Evolutionary conservation across 1,284 basidiomycete genomes (phyloP), one percentile per base, ranked within the genome.

Genomic region (Phellinidium pouzarii): DNA sequence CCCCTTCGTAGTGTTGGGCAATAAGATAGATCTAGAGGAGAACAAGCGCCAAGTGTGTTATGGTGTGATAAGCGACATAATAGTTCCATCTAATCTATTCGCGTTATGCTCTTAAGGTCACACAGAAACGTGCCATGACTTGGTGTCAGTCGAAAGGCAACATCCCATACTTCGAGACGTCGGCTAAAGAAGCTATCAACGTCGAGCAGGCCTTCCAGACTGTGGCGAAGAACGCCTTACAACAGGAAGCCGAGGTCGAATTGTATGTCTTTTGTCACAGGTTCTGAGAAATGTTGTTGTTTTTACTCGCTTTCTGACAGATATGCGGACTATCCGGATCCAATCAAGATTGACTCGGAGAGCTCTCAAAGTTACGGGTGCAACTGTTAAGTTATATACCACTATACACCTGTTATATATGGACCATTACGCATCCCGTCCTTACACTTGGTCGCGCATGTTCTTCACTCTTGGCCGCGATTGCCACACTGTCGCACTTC

Each of bases 101-200:
- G 20, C 47, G 36, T 41, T 27, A n/a, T 52, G 37, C 27, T 29
- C 19, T 17, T 59, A 11, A 94, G 92, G 94, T 98, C 23, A 94
- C 93, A 7, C 96, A 99, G 83, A 99, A 99, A 71, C 89, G 96
- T 49, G 96, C 96, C 20, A 98, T 99, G 94, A 92, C 93, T 7
- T 99, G 96, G 96, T 99, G 96, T 71, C 94, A 99, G 67, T 89
- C 92, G 59, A 99, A 99, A 75, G 96, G 96, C 64, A 98, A 98
- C 72, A 98, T 99, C 61, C 96, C 96, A 12, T 99, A 99, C 72
- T 99, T 99, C 70, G 96, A 99, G 75, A 99, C 96, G 1, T 98
- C 95, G 8, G 96, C 96, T 41, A 99, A 99, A 75, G 96, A 99
- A 70, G 95, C 96, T 17, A 98, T 99, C 78, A 99, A 99, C 64